Base-by-base conservation (phyloP, 257 asterid genomes). In the Penstemon eatonii region DNA sequence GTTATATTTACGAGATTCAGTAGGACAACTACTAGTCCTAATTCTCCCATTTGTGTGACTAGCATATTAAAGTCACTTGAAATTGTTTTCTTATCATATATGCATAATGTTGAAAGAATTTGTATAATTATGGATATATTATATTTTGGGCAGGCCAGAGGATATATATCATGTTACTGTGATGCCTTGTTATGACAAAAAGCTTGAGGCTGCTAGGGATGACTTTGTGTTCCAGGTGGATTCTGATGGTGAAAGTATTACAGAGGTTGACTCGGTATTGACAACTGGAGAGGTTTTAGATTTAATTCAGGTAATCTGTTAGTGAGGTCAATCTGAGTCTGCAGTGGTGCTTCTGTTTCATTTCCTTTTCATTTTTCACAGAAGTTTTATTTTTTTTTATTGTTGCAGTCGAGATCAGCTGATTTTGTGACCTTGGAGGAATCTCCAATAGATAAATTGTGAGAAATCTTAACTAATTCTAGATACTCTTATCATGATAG, bases 121-220 rank as follows among this genome's bases (percentile, higher is more conserved):
- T 50, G 42, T 78, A 67, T 73, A 70, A 74, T 7, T 3, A 70
- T 65, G 71, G 68, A 54, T 72, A 42, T 63, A 49, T 61, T 68
- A 47, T 70, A 39, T 65, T 76, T 59, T 72, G 64, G 45, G 63
- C 89, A 91, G 99, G 78, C 81, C 96, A 41, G 96, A 87, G 73
- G 99, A 94, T 55, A 78, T 94, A 76, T 89, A 89, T 80, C 99
- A 94, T 78, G 99, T 89, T 61, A 87, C 99, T 3, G 88, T 94
- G 79, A 94, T 94, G 99, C 99, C 99, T 39, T 94, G 99, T 80
- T 91, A 94, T 80, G 99, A 94, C 82, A 94, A 94, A 81, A 94
- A 94, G 76, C 98, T 94, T 18, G 98, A 94, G 83, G 98, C 98
- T 76, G 79, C 91, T 72, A 89, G 99, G 54, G 97, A 94, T 63